Evolutionary conservation across 495 filamentous ascomycete genomes (phyloP), one percentile per base, ranked within the genome.

Genomic region (Tetracladium setigerum): DNA sequence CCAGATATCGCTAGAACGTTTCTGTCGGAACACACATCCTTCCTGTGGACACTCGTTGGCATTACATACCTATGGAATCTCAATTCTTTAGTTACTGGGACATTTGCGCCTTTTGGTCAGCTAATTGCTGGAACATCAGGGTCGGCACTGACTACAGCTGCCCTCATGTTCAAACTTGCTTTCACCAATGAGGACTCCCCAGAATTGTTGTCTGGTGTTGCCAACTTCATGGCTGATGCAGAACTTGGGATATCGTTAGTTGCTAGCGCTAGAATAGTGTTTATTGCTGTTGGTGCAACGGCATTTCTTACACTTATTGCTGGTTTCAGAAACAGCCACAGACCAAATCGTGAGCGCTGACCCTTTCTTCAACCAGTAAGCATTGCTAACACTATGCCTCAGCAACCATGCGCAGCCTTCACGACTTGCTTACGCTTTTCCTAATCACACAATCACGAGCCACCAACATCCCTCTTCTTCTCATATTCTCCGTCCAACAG

Each of bases 151-250:
- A 60, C 70, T 4, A 60, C 73, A 7, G 70, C 81, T 2, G 84
- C 86, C 8, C 67, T 89, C n/a, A 69, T 78, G 1, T 95, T 95
- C 72, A 91, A 96, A 63, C 57, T 94, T 27, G 77, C 79, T 6
- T 95, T 94, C 61, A 86, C 83, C 13, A 72, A 77, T 27, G 80
- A 84, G 41, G 92, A 99, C 57, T 84, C 88, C 0, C 89, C 90
- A 0, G 94, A 97, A 57, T 70, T 96, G 19, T 67, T 95, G 13
- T 58, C 69, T 11, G 73, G 71, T 5, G 62, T 83, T 22, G 70
- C 67, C 35, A 61, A 53, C 34, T 47, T 55, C 9, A 42, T 82
- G 4, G 57, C 70, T 2, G 55, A 64, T 10, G 57, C 70, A 30
- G 61, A 76, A n/a, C 56, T 65, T 15, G 69, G 59, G 1, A 61